phyloP scores from a whole-genome alignment of 192 early-diverging fungal species.

The Cetraspora pellucida region DNA sequence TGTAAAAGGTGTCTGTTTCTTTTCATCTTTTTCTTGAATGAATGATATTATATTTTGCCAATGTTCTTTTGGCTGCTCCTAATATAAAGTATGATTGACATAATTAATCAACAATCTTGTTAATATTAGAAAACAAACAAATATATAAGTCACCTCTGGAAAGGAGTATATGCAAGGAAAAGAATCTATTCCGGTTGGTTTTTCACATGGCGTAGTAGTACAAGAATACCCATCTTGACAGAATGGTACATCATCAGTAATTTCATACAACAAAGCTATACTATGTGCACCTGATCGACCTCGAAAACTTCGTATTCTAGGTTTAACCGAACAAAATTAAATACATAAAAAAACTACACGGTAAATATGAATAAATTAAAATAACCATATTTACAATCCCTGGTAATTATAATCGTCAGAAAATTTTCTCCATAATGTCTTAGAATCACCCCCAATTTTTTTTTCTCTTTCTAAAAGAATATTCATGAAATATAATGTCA shows the following conservation, averaged over 20 bases:
- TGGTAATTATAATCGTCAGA: conserved; percentile 42
- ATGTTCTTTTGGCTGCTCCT: conserved; percentile 40
- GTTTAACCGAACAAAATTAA: neutral
- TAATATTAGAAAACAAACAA: neutral
- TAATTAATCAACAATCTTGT: neutral
- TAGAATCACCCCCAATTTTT: conserved; percentile 36
- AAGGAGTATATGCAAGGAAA: conserved; percentile 51
- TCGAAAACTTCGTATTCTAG: conserved; percentile 42
- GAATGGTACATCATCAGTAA: conserved; percentile 40
- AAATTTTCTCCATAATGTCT: conserved; percentile 44
- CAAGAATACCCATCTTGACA: conserved; percentile 44
- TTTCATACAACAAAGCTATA: conserved; percentile 47
- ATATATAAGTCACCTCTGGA: conserved; percentile 38
- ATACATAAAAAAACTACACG: neutral
- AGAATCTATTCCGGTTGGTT: conserved; percentile 47
- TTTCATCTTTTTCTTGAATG: conserved; percentile 38
- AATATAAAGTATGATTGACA: conserved; percentile 1
- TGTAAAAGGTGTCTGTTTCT: conserved; percentile 34
- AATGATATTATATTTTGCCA: conserved; percentile 50
- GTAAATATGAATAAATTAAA: conserved; percentile 15
- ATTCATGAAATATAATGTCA: conserved; percentile 50
- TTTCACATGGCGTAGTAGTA: conserved; percentile 38
- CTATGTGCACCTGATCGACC: conserved; percentile 36
- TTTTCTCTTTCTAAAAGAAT: conserved; percentile 45
- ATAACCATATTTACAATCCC: conserved; percentile 27